Percentiles rank a stretch among this genome's conserved stretches.
These are phyloP conservation scores for Pleurotus giganteus DNA, from an alignment of 768 basidiomycete species.

Conservation along the genomic window DNA sequence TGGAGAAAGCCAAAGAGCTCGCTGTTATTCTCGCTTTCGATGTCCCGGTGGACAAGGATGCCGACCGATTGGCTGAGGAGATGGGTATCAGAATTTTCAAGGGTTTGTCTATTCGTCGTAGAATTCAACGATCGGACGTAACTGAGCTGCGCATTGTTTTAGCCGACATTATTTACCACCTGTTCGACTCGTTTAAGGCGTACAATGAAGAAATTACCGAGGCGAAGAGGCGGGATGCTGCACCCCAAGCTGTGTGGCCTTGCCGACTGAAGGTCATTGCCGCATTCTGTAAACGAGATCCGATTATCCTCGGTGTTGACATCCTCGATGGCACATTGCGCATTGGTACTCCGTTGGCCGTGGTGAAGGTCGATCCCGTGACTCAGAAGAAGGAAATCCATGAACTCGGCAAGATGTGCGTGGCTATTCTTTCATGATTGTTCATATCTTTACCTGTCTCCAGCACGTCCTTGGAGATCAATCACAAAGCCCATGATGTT, in stretches of 20 bases:
- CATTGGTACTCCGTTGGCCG: slow-evolving; percentile 92
- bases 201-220: slow-evolving; percentile 92
- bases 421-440: slow-evolving; percentile 11
- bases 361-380: slow-evolving; percentile 85
- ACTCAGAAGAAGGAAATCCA: slow-evolving; percentile 91
- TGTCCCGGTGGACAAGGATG: slow-evolving; percentile 91
- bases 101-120: slow-evolving; percentile 45
- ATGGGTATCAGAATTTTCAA: slow-evolving; percentile 94
- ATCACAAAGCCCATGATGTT: slow-evolving; percentile 87
- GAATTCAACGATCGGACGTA: slow-evolving; percentile 3
- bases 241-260: slow-evolving; percentile 96
- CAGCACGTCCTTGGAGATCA: slow-evolving; percentile 96
- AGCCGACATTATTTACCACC: slow-evolving; percentile 99
- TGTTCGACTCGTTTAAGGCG: slow-evolving; percentile 94
- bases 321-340: slow-evolving; percentile 91
- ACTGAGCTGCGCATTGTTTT: slow-evolving; percentile 13
- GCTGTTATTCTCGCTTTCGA: slow-evolving; percentile 97
- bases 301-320: slow-evolving; percentile 95
- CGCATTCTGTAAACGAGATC: slow-evolving; percentile 96
- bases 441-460: slow-evolving; percentile 11
- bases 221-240: slow-evolving; percentile 89
- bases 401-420: slow-evolving; percentile 91
- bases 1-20: slow-evolving; percentile 94
- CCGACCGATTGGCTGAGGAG: slow-evolving; percentile 88
- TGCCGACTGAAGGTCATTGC: slow-evolving; percentile 90